phyloP scores from a whole-genome alignment of 306 rosid genomes.

The Gleditsia sinensis region DNA sequence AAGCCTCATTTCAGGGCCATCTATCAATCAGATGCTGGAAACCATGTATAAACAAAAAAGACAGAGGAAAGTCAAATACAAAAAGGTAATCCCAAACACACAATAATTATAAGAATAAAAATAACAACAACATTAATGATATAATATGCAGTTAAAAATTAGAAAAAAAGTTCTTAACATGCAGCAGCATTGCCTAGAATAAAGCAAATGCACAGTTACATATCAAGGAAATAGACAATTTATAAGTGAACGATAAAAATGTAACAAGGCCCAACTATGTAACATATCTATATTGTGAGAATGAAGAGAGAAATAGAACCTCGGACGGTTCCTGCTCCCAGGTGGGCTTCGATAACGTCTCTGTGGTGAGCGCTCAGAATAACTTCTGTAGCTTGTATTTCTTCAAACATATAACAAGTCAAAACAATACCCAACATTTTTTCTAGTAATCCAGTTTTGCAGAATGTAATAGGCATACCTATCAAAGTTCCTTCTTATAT shows the following conservation, averaged over 20 bases:
- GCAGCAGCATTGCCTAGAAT: constrained; percentile 9
- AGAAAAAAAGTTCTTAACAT: background rate
- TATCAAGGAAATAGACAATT: constrained; percentile 10
- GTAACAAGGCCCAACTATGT: background rate
- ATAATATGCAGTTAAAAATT: constrained; percentile 15
- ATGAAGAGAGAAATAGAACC: constrained; percentile 54
- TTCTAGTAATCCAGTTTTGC: constrained; percentile 15
- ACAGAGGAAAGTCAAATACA: too few species aligned
- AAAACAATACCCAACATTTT: constrained; percentile 16
- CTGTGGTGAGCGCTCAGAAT: constrained; percentile 65
- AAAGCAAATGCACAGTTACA: background rate
- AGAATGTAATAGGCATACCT: constrained; percentile 53
- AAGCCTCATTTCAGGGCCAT: too few species aligned
- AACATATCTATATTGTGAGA: background rate
- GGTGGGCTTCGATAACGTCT: constrained; percentile 73
- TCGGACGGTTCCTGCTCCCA: constrained; percentile 69
- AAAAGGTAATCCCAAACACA: background rate
- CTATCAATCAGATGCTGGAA: too few species aligned
- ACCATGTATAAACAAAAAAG: too few species aligned
- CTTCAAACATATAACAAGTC: constrained; percentile 54
- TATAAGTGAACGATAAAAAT: background rate
- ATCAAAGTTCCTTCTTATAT: constrained; percentile 62
- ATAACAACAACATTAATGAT: background rate
- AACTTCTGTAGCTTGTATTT: constrained; percentile 63
- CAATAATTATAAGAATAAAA: too few species aligned